phyloP scores from a whole-genome alignment of 2,329 filamentous ascomycete genomes.

The Pseudogymnoascus sp. region DNA sequence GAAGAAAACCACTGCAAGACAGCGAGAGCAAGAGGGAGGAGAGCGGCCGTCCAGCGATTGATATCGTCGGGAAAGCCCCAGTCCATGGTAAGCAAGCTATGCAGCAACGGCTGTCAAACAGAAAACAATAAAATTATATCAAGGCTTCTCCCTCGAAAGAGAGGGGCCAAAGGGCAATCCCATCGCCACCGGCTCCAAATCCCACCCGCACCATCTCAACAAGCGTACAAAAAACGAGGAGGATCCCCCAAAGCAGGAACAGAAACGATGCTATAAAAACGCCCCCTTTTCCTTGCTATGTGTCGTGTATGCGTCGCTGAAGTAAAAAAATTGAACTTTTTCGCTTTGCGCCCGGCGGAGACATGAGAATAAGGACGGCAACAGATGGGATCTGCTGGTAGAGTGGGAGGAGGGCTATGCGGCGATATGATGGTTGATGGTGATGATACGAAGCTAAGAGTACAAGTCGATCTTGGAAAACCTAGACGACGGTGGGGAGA shows the following conservation, averaged over 20 bases:
- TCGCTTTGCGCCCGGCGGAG: constrained; percentile 2
- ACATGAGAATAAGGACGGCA: not conserved
- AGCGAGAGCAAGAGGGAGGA: not conserved
- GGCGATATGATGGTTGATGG: not conserved
- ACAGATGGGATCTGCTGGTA: not conserved
- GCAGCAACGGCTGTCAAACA: constrained; percentile 1
- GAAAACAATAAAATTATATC: constrained; percentile 4
- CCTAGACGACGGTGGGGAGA: not conserved
- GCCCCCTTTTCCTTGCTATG: not conserved
- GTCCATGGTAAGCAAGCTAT: not conserved
- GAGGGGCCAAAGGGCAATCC: not conserved
- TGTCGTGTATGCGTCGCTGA: constrained; percentile 1
- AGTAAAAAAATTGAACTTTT: constrained; percentile 3
- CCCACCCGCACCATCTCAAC: not conserved
- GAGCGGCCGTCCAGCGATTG: not conserved
- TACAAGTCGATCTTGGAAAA: constrained; percentile 1
- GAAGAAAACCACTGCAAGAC: not conserved
- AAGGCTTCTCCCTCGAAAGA: not conserved
- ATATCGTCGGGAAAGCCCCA: not conserved
- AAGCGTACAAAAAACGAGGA: constrained; percentile 1
- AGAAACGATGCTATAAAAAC: constrained; percentile 6
- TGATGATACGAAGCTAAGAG: constrained; percentile 3
- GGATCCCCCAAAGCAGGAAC: not conserved
- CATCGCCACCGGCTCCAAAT: not conserved
- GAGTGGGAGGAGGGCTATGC: not conserved